A percentile compares a stretch with the other conserved stretches of the same genome.
These are phyloP conservation scores for Aspergillus sp. DNA, from an alignment of 2,329 filamentous ascomycete species.

Conservation along the genomic window DNA sequence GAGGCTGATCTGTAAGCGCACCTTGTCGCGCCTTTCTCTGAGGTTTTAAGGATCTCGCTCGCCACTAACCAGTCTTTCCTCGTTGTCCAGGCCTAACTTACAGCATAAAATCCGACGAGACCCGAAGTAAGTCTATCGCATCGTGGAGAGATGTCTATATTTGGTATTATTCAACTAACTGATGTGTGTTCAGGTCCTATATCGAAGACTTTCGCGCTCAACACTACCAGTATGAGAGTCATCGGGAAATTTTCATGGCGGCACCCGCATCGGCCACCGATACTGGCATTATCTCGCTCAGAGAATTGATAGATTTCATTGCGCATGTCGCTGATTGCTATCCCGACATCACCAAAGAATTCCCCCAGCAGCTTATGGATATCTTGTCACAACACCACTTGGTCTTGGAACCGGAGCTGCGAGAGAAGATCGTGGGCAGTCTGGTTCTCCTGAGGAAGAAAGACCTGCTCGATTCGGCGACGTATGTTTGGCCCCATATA, in stretches of 20 bases:
- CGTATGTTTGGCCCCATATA: constrained; percentile 36
- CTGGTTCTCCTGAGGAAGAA: constrained; percentile 86
- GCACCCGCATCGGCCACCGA: constrained; percentile 76
- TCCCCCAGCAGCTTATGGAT: constrained; percentile 76
- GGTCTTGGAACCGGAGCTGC: constrained; percentile 75
- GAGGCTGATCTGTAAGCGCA: constrained; percentile 76
- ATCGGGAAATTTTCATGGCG: constrained; percentile 86
- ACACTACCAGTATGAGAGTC: constrained; percentile 87
- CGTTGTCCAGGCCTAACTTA: constrained; percentile 64
- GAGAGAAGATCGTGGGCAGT: constrained; percentile 92
- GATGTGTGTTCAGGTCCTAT: constrained; percentile 65
- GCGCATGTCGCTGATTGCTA: constrained; percentile 94
- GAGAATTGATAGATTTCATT: constrained; percentile 89
- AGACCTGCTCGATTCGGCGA: constrained; percentile 82
- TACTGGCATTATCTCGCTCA: constrained; percentile 77
- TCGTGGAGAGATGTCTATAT: not conserved
- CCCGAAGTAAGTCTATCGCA: constrained; percentile 59
- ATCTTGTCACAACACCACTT: constrained; percentile 82
- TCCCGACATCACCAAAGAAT: constrained; percentile 72
- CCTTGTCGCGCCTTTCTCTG: not conserved
- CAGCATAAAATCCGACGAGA: constrained; percentile 91
- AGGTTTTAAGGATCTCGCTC: constrained; percentile 11
- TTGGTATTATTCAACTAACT: constrained; percentile 1
- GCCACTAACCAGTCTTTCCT: constrained; percentile 22
- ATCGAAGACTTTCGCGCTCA: constrained; percentile 84